These are phyloP conservation scores for Tetraselmis striata DNA, from an alignment of 139 green algal species.

Conservation along the genomic window DNA sequence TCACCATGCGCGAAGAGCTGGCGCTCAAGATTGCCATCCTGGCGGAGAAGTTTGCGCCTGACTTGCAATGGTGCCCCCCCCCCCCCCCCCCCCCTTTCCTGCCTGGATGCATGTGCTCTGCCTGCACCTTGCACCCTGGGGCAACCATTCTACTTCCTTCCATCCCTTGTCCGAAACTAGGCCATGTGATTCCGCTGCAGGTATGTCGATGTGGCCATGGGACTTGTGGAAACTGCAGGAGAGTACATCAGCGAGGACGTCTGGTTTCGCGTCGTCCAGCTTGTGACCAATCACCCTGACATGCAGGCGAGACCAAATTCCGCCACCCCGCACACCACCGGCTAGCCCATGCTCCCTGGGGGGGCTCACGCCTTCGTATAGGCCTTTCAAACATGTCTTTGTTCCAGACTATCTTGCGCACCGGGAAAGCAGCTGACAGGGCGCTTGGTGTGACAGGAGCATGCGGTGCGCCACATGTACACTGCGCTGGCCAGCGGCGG, in stretches of 20 bases:
- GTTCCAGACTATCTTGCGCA: not conserved
- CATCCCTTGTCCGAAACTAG: too few relatives aligned
- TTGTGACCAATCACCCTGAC: constrained; percentile 86
- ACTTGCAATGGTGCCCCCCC: constrained; percentile 38
- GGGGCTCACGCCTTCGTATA: constrained; percentile 57
- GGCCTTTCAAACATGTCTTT: constrained; percentile 56
- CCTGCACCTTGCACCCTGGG: not conserved
- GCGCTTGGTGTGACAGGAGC: not conserved
- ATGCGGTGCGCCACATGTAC: not conserved
- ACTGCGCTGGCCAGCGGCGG: not conserved
- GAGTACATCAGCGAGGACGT: constrained; percentile 91
- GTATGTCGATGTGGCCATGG: constrained; percentile 87
- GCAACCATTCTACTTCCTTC: constrained; percentile 30
- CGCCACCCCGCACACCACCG: constrained; percentile 14
- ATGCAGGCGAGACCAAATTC: constrained; percentile 79
- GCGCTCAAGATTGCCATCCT: constrained; percentile 95
- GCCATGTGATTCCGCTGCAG: too few relatives aligned
- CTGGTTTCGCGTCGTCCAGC: constrained; percentile 91
- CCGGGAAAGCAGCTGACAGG: not conserved
- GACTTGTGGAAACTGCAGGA: constrained; percentile 84
- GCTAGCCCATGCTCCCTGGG: constrained; percentile 12
- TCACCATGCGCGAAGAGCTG: constrained; percentile 90
- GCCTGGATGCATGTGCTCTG: not conserved
- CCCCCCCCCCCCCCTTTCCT: not conserved
- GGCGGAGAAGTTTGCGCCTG: constrained; percentile 81